Evolutionary conservation across 768 basidiomycete genomes (phyloP), one percentile per base, ranked within the genome.

Genomic region (Dacryopinax primogenitus): DNA sequence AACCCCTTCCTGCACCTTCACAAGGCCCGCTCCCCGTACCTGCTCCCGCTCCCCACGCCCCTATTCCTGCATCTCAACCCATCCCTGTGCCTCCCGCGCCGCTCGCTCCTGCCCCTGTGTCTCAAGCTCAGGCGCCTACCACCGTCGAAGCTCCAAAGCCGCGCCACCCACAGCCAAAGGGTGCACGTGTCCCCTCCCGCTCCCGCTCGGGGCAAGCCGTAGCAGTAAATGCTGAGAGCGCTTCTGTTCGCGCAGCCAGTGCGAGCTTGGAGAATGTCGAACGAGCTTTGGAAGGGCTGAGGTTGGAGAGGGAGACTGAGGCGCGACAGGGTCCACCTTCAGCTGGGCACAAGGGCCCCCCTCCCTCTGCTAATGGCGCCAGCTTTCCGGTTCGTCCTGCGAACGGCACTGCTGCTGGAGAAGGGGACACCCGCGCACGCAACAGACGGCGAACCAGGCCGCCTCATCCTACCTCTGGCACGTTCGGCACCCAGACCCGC

Each of bases 251-350:
- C 47, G 33, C 68, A 28, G 63, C 69, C 23, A 63, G 68, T 26
- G 69, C 67, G 16, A 66, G 69, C 26, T 67, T 72, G 2, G 75
- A 76, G 64, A 75, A 75, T 39, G 81, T 90, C 65, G 85, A 85
- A 62, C 80, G 81, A 45, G 82, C 82, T 6, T 71, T 83, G 3
- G 80, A 78, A 26, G 82, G 83, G 66, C 70, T 83, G 69, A 79
- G 81, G 41, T 76, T 77, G 6, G 70, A 76, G 11, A 73, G 73
- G 12, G 73, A 72, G 51, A 58, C 13, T 13, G 65, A 64, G 13
- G 63, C 64, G 51, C 63, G 36, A 12, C n/a, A n/a, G n/a, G 21
- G 32, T 2, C 30, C 47, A 13, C 30, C 16, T 30, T 26, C 34
- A 36, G 15, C 44, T 7, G 51, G 44, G 39, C 26, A 58, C 51